Conservation (phyloP, 2,329 filamentous ascomycete species). For the Claviceps cyperi region DNA sequence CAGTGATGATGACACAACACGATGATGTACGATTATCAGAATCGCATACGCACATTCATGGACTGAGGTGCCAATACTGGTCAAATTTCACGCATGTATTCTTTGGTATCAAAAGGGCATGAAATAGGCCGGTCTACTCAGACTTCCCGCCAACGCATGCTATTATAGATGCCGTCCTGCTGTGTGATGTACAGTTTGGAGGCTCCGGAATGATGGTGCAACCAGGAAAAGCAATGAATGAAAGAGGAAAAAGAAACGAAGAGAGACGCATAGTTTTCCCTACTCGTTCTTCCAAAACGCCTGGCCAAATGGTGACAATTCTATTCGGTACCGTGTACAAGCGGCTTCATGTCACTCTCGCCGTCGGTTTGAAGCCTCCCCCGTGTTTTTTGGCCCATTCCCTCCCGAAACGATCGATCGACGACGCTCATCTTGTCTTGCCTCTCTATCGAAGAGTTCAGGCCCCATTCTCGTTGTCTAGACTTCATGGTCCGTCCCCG, state of each 20-base stretch:
- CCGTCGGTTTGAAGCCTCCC: not conserved
- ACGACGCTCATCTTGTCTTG: not conserved
- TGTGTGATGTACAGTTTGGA: slow-evolving; percentile 20
- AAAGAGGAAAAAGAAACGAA: not conserved
- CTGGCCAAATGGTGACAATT: slow-evolving; percentile 20
- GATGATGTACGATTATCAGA: no score
- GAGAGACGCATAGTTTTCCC: slow-evolving; percentile 9
- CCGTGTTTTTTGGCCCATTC: not conserved
- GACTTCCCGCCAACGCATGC: slow-evolving; percentile 3
- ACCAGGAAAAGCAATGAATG: slow-evolving; percentile 8
- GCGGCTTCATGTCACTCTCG: not conserved
- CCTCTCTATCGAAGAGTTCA: not conserved
- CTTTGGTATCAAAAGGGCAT: not conserved
- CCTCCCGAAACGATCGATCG: not conserved
- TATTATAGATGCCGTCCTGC: slow-evolving; percentile 9
- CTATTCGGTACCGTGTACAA: slow-evolving; percentile 20
- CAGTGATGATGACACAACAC: no score
- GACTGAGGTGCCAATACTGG: no score
- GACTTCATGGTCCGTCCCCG: not conserved
- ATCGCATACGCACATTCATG: no score
- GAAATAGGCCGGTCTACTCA: not conserved
- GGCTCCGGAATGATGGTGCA: slow-evolving; percentile 21
- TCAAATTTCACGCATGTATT: no score
- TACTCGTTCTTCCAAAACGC: slow-evolving; percentile 27
- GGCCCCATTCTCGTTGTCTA: not conserved